Base-by-base conservation (phyloP, 179 eudicot species). In the Pouteria campechiana region DNA sequence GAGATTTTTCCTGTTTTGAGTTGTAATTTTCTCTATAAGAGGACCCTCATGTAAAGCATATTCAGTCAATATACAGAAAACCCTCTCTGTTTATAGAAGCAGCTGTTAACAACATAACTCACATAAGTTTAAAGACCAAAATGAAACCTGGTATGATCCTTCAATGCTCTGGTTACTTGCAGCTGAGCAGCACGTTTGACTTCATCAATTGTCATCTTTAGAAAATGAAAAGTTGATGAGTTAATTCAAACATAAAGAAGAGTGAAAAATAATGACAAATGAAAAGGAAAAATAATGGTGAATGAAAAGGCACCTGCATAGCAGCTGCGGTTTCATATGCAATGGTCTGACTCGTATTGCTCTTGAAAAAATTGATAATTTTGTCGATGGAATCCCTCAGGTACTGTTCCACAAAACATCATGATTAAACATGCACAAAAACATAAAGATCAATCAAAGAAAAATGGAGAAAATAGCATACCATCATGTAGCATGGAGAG, bases 281-380 rank as follows among this genome's bases (percentile, higher is more conserved):
- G 53, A 13, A 29, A 43, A 22, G 6, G 38, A 16, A 12, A 36
- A 22, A 24, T 5, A 25, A 15, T 8, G 7, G 0, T 3, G 25
- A 25, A 19, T 4, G 48, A 29, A 37, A 46, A 32, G 65, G 41
- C 22, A 92, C 99, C 96, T 92, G 99, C 57, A 88, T 81, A 12
- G 94, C 99, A 42, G 94, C 90, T 29, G 89, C 99, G 42, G 99
- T 92, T 76, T 88, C 99, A 72, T 75, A 61, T 37, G 92, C 96
- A 65, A 88, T 55, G 33, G 84, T 66, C 54, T 76, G 94, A 57
- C 96, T 88, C 35, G 83, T 64, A 44, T 75, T 72, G 60, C 84
- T 83, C 63, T 74, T 70, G 57, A 88, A 92, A 37, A 92, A 88
- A 63, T 72, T 74, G 48, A 88, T 55, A 30, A 92, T 92, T 54